Base-by-base conservation (phyloP, 306 rosid species). In the Fragaria ananassa region DNA sequence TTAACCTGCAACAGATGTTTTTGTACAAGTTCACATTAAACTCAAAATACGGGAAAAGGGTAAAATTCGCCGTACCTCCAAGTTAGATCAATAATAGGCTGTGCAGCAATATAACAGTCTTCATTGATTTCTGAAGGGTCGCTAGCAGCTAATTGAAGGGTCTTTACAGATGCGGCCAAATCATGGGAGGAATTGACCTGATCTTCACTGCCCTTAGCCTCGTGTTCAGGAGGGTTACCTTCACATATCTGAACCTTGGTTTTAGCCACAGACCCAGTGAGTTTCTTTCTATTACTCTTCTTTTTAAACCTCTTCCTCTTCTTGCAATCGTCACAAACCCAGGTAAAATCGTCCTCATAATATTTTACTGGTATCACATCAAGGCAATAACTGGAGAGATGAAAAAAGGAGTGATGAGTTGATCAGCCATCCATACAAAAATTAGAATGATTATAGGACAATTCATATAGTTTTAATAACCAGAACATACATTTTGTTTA, bases 271-370 rank as follows among this genome's bases (percentile, higher is more conserved):
- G 25, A 80, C 53, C 11, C 63, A 69, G 74, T 53, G 46, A 21
- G 54, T 57, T 73, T 81, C 35, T 76, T 49, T 65, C 23, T 37
- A 27, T 41, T 45, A 9, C 42, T 42, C 82, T 70, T 86, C 80
- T 37, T 77, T 78, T 67, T 80, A 47, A 31, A 39, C 50, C 72
- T 58, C 74, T 61, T 62, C 73, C 10, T 62, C 73, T 10, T 71
- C 81, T 81, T 84, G 61, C 98, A 94, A 49, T 90, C 91, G 80
- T 81, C 93, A 85, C 98, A 94, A 77, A 74, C 79, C 98, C 97
- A 94, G 53, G 77, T 71, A 78, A 83, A 81, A n/a, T 80, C 71
- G 45, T 83, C 86, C 49, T 34, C 35, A 34, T 79, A 53, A 71
- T 71, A 71, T 14, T 42, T 51, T 10, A 42, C 63, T 45, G 84